These are phyloP conservation scores for Exobasidium rhododendri DNA, from an alignment of 1,284 basidiomycete species.

Conservation along the genomic window DNA sequence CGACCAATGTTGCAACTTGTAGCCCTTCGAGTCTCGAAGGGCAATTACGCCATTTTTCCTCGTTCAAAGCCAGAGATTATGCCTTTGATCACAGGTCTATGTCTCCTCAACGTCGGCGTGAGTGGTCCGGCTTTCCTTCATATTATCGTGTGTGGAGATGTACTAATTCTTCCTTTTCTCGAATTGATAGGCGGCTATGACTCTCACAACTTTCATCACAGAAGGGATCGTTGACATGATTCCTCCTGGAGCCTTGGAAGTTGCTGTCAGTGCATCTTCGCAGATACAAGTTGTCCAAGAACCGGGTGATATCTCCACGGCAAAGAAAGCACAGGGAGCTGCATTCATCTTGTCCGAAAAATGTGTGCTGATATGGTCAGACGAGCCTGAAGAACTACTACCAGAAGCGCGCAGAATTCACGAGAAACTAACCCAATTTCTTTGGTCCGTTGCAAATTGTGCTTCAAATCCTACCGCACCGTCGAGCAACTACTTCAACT, in stretches of 20 bases:
- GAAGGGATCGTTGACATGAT: slow-evolving; percentile 63
- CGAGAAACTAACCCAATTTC: slow-evolving; percentile 72
- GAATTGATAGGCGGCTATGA: slow-evolving; percentile 62
- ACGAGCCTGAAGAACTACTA: slow-evolving; percentile 60
- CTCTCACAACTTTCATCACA: slow-evolving; percentile 73
- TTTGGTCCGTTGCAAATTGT: slow-evolving; percentile 62
- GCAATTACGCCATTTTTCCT: slow-evolving; percentile 30
- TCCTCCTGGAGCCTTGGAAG: slow-evolving; percentile 50
- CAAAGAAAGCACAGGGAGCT: slow-evolving; percentile 77
- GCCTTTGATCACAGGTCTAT: slow-evolving; percentile 59
- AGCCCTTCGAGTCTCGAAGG: slow-evolving; percentile 31
- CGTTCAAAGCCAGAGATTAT: slow-evolving; percentile 16
- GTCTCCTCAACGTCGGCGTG: slow-evolving; percentile 68
- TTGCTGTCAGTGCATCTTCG: slow-evolving; percentile 30
- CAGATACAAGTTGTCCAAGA: slow-evolving; percentile 55
- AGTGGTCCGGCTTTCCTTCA: no score
- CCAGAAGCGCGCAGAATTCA: slow-evolving; percentile 63
- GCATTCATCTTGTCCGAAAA: slow-evolving; percentile 75
- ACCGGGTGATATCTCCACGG: slow-evolving; percentile 65
- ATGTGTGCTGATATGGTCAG: slow-evolving; percentile 72
- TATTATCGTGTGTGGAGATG: no score
- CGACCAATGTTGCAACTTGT: not conserved
- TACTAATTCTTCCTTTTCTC: no score
- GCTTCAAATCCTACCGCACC: not conserved
- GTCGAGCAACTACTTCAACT: slow-evolving; percentile 7